Evolutionary conservation across 176 grass and related monocot genomes (phyloP), one percentile per base, ranked within the genome.

Genomic region (Rhynchospora tenuis): DNA sequence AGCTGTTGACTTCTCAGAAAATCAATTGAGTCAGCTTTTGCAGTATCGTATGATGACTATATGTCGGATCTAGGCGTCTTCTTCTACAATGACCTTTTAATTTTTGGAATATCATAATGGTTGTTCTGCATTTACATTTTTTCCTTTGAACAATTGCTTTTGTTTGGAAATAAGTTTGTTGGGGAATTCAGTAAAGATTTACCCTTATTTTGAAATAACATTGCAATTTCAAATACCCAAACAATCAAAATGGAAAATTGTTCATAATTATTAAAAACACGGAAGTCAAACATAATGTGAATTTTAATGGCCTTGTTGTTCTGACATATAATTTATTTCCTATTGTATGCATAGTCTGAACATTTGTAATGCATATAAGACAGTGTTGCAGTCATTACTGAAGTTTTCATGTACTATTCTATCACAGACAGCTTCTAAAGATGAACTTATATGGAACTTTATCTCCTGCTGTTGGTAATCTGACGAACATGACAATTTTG

Each of bases 401-500:
- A 83, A 80, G 26, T 71, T 38, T 85, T 84, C 23, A 47, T 81
- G 33, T 64, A 46, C 23, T 74, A 52, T 87, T 76, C 82, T 81
- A 58, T 87, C 87, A 44, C 91, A 97, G 94, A 78, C 94, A 97
- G 59, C 94, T 97, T 84, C 31, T 97, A 74, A 81, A 8, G 75
- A 86, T 89, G 81, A 90, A 89, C 85, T 84, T 97, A 61, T 89
- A 86, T 69, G 92, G 94, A 86, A 91, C 80, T 63, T 92, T 98
- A 85, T 44, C 95, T 87, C 90, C 95, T 87, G 90, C 92, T 72
- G 86, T 98, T 90, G 95, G 95, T 64, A 86, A 44, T 43, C 84
- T 98, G 48, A 86, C 89, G 84, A 66, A 87, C 44, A 91, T 98
- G 95, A 1, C 73, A 87, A 98, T 98, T 81, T 88, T 98, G 95